phyloP scores from a whole-genome alignment of 306 rosid genomes.

The Ormosia semicastrata region DNA sequence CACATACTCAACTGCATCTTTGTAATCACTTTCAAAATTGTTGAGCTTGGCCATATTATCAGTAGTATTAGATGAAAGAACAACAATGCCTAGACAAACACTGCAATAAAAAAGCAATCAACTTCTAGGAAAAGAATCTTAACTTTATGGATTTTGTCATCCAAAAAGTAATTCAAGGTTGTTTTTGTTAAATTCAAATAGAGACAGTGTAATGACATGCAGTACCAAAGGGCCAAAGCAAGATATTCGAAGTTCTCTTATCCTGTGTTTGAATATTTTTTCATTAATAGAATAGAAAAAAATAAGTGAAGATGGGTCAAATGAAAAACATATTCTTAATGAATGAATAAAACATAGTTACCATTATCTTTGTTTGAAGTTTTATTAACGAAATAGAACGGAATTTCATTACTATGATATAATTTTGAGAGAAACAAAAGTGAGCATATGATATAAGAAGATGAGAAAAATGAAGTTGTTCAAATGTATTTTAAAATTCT shows the following conservation, averaged over 20 bases:
- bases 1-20: constrained; percentile 44
- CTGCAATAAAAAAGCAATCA: constrained; percentile 85
- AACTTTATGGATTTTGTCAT: constrained; percentile 73
- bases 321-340: too few relatives aligned
- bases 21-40: constrained; percentile 26
- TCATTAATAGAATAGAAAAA: too few relatives aligned
- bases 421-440: too few relatives aligned
- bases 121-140: constrained; percentile 89
- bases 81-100: constrained; percentile 74
- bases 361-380: too few relatives aligned
- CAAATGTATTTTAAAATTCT: too few relatives aligned
- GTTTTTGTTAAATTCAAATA: constrained; percentile 57
- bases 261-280: too few relatives aligned
- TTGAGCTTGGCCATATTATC: constrained; percentile 74
- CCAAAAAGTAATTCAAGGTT: constrained; percentile 84
- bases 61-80: constrained; percentile 77
- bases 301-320: too few relatives aligned
- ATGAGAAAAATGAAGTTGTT: too few relatives aligned
- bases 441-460: too few relatives aligned
- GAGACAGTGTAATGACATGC: not conserved
- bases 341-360: too few relatives aligned
- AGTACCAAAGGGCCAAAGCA: not conserved
- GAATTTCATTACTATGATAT: too few relatives aligned
- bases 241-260: not conserved
- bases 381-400: too few relatives aligned